These are phyloP conservation scores for Puccinia brachypodii DNA, from an alignment of 1,284 basidiomycete genomes.

Conservation along the genomic window DNA sequence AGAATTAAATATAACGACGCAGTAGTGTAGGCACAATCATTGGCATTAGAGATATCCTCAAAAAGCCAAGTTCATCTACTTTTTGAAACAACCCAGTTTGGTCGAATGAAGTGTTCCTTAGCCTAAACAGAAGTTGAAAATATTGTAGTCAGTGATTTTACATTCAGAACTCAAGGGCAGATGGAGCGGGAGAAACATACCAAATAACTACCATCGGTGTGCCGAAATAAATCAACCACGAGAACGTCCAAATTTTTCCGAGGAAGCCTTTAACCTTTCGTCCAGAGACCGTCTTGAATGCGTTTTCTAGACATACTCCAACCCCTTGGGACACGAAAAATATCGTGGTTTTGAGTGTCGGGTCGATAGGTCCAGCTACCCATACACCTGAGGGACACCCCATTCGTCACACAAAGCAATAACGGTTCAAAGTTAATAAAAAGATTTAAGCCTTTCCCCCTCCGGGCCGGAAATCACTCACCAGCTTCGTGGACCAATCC, in stretches of 20 bases:
- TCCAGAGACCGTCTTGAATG: conserved; percentile 37
- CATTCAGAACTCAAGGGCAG: background rate
- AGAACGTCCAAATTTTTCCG: conserved; percentile 49
- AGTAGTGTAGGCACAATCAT: background rate
- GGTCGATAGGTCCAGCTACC: background rate
- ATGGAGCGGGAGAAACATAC: background rate
- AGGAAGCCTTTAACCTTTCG: conserved; percentile 39
- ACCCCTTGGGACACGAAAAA: conserved; percentile 52
- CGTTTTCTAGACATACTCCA: conserved; percentile 50
- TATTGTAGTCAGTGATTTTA: background rate
- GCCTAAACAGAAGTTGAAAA: background rate
- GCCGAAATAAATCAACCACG: conserved; percentile 32
- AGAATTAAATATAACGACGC: too few species aligned
- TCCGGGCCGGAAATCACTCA: background rate
- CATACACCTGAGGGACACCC: background rate
- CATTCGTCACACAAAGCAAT: background rate
- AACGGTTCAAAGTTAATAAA: background rate
- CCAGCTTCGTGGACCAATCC: conserved; percentile 16
- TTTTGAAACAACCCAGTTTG: background rate
- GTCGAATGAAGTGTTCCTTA: background rate
- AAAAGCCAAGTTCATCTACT: background rate
- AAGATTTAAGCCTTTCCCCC: background rate
- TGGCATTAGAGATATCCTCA: background rate
- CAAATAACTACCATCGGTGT: background rate
- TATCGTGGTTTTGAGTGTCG: conserved; percentile 19